Base-by-base conservation (phyloP, 225 moss, liverwort and hornwort species). In the Antitrichia curtipendula region DNA sequence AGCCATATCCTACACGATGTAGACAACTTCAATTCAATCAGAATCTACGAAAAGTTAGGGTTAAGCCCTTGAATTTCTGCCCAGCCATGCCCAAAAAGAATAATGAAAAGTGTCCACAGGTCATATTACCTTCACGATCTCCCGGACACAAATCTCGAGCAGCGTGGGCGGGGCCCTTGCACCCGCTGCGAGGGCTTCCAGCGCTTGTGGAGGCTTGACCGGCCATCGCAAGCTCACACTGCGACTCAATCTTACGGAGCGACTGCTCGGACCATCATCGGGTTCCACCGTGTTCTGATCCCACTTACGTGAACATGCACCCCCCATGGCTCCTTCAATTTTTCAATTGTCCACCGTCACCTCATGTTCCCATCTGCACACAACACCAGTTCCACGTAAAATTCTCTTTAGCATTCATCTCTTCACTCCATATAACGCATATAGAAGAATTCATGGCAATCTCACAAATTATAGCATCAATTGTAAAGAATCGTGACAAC, bases 171-270 rank as follows among this genome's bases (percentile, higher is more conserved):
- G 90, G 56, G 78, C n/a, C 54, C 78, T 91, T 60, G 62, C 61
- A 60, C 71, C 84, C 60, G 89, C 86, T 52, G 87, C 78, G 50
- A 85, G 88, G 65, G 87, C 80, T 81, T 86, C 90, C 66, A 95
- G 77, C 70, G 86, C 82, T 80, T 89, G 88, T 38, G 93, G 75
- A 52, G 92, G 95, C 92, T 95, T 98, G 57, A 94, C 92, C 21
- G 97, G 98, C 98, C 97, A 98, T 86, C 93, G 93, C 93, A 98
- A 92, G 91, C 98, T 98, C 74, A 98, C 93, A 83, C 92, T 97
- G 53, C 97, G 95, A 87, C 95, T 97, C 78, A 97, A 89, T 84
- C 92, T 87, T 71, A 93, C 94, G 28, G 96, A 91, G 80, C 90
- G 84, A 54, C 94, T 94, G 64, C 93, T 87, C 64, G 91, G 91